Evolutionary conservation across 306 rosid species (phyloP).

Genomic region (Erythrophleum fordii): DNA sequence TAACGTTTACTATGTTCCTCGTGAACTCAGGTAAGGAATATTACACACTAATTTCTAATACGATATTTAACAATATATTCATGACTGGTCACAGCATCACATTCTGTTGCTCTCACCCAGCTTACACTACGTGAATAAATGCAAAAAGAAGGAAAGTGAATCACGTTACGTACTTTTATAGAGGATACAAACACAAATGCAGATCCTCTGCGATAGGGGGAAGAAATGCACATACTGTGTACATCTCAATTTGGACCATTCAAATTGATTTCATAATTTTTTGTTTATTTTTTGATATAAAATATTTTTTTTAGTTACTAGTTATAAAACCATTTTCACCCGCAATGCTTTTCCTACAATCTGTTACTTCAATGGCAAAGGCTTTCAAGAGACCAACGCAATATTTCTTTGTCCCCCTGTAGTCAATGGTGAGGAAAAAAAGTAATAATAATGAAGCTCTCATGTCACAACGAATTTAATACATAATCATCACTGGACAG

Average conservation of each 20-base stretch:
- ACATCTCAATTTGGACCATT: too few relatives aligned
- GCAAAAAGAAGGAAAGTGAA: neutral
- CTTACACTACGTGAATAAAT: neutral
- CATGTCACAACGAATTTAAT: too few relatives aligned
- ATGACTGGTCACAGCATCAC: too few relatives aligned
- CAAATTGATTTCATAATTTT: too few relatives aligned
- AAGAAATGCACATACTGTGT: too few relatives aligned
- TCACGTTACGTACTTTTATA: neutral
- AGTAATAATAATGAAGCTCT: neutral
- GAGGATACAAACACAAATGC: neutral
- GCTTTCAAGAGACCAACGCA: neutral
- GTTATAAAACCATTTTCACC: too few relatives aligned
- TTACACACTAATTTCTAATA: constrained; percentile 5
- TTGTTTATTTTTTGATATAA: too few relatives aligned
- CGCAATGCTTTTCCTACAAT: neutral
- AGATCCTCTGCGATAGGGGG: too few relatives aligned
- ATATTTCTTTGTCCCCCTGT: too few relatives aligned
- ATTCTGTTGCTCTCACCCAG: neutral
- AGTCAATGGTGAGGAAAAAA: neutral
- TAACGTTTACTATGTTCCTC: neutral
- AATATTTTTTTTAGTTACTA: too few relatives aligned
- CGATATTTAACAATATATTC: too few relatives aligned
- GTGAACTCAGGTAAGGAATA: neutral
- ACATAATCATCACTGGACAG: neutral
- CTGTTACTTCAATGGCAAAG: neutral